Evolutionary conservation across 345 rosid genomes (phyloP).

Genomic region (Microthlaspi erraticum): DNA sequence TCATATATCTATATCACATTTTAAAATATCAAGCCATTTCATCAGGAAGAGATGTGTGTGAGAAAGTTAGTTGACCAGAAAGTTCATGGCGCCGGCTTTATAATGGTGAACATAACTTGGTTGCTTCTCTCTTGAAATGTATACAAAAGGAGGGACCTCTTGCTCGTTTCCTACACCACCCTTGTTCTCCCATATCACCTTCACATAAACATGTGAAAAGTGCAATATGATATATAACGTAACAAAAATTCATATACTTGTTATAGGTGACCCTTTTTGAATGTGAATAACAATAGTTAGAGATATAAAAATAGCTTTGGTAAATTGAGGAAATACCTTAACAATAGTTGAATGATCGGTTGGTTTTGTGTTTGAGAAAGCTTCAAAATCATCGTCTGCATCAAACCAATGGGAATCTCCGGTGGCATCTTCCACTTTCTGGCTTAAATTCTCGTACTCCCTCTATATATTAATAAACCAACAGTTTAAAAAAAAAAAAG

Average conservation of each 20-base stretch:
- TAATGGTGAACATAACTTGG: conserved; percentile 1
- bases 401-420: neutral
- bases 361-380: conserved; percentile 19
- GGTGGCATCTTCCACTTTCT: conserved; percentile 16
- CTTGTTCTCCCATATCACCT: conserved; percentile 3
- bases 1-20: too few species aligned
- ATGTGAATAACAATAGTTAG: neutral
- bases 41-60: neutral
- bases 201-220: neutral
- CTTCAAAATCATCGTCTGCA: conserved; percentile 14
- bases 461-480: neutral
- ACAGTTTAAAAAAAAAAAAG: neutral
- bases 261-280: neutral
- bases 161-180: conserved; percentile 3
- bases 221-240: neutral
- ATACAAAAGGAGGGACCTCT: conserved; percentile 7
- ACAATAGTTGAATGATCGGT: conserved; percentile 11
- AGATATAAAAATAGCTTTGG: neutral
- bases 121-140: conserved; percentile 14
- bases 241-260: neutral
- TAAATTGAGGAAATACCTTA: neutral
- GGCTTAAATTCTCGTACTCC: neutral
- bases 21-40: too few species aligned
- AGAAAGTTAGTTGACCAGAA: neutral
- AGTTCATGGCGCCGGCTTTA: conserved; percentile 18